Base-by-base conservation (phyloP, 1,284 basidiomycete species). In the Ceratobasidium sp. region DNA sequence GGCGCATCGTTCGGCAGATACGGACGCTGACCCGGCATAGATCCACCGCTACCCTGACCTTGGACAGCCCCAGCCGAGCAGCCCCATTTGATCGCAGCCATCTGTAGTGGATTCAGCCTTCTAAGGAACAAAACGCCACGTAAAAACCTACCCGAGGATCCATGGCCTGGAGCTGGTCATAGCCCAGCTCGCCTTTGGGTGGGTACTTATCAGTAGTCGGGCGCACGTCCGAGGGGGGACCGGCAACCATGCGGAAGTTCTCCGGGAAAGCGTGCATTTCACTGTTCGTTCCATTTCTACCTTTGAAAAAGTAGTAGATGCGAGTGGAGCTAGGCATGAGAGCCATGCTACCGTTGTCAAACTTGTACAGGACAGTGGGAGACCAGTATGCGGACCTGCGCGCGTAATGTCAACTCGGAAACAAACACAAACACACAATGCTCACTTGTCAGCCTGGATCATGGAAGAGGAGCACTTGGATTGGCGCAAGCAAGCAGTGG, bases 281-380 rank as follows among this genome's bases (percentile, higher is more conserved):
- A 14, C 20, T 50, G 2, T 3, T 50, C 20, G 73, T 65, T 50
- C 73, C 73, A 23, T 75, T 75, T 8, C 48, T 46, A 1, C 60
- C 46, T 35, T 75, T 75, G 27, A 66, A 41, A 50, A 75, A 75
- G 73, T 75, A 75, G 44, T 75, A 75, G 62, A 75, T 75, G 16
- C 73, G 60, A 18, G 73, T 66, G 0, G 46, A 27, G 50, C 20
- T 44, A 7, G 50, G 20, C 27, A 75, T 66, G 10, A 44, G 10
- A 12, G 62, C 38, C 27, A 54, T 65, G 10, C 6, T 38, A 2
- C 62, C 62, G 38, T 75, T 75, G 20, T 46, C 62, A 20, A 55
- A 46, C 16, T 64, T 50, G 50, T 75, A 75, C 48, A 55, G 55
- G 23, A 75, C 44, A 27, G n/a, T 20, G 6, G 73, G 73, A 20